Evolutionary conservation across 768 basidiomycete species (phyloP), one percentile per base, ranked within the genome.

Genomic region (Lenzites betulinus): DNA sequence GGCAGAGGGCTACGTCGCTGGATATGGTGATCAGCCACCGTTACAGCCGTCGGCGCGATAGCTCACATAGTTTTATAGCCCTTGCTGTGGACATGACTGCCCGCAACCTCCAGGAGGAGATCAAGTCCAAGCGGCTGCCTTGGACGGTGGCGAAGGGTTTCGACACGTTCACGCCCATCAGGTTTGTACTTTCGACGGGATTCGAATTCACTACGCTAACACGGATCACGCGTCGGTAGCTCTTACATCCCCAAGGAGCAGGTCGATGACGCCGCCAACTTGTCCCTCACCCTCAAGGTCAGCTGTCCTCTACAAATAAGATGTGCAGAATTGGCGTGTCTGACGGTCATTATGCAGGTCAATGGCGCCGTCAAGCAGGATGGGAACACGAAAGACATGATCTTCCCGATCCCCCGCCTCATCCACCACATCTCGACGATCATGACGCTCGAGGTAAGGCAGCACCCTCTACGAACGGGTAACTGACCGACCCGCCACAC

Each of bases 61-160:
- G 36, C 18, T n/a, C 12, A 22, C 23, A 3, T 13, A 23, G 20
- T 1, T 33, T n/a, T 15, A 9, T 56, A 97, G 95, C 94, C 49
- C 78, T 98, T 62, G 93, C 93, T 3, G 90, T 98, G 54, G 96
- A 98, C 71, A 91, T 98, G 89, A 98, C 97, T 1, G 97, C 90
- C 7, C 84, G 97, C 15, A 98, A 98, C 76, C 76, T 98, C 70
- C 97, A 99, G 73, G 91, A 97, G 56, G 86, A 86, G 49, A 92
- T 92, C 50, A 96, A 96, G 78, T 91, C 89, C 69, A 88, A 86
- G 51, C 93, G 97, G 11, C 81, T 98, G n/a, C 97, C 97, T 1
- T 99, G 97, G 97, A 87, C 89, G n/a, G 83, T 95, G 12, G 92
- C 89, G 2, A 98, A 99, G 74, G 96, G 96, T 1, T 97, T 98